Evolutionary conservation across 352 stramenopile genomes (phyloP).

Genomic region (Vaucheria bursata): DNA sequence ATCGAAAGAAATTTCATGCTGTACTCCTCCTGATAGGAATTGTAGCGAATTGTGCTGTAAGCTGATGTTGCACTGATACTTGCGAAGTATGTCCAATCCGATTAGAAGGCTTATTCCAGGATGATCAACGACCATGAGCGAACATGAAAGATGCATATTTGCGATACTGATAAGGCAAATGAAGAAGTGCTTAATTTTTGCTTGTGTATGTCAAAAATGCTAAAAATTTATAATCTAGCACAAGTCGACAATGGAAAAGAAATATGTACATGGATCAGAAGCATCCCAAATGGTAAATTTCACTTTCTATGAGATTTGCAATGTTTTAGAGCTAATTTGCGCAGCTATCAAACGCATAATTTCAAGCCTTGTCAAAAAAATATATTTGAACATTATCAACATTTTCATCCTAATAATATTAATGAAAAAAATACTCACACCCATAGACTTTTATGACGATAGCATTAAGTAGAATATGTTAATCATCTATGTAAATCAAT

Average conservation of each 20-base stretch:
- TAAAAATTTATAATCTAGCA: too few species aligned
- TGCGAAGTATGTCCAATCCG: conserved; percentile 74
- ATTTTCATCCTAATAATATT: too few species aligned
- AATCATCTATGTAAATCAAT: not conserved
- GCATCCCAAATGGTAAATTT: too few species aligned
- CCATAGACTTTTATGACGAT: not conserved
- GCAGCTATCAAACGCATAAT: too few species aligned
- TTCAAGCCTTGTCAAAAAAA: too few species aligned
- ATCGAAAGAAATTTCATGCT: too few species aligned
- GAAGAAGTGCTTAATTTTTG: too few species aligned
- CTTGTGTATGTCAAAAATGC: too few species aligned
- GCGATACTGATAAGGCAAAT: conserved; percentile 1
- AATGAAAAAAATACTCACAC: conserved; percentile 8
- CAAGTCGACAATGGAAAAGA: too few species aligned
- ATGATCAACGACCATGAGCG: conserved; percentile 40
- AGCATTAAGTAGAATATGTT: not conserved
- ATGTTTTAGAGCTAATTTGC: too few species aligned
- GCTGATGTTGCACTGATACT: conserved; percentile 37
- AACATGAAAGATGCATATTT: conserved; percentile 22
- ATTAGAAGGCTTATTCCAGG: conserved; percentile 74
- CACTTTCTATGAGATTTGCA: too few species aligned
- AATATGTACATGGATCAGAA: not conserved
- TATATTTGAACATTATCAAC: too few species aligned
- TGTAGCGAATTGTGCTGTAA: conserved; percentile 27
- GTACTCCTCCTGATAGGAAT: conserved; percentile 16